Conservation (phyloP, 2,329 filamentous ascomycete species). For the Aspergillus novofumigatus region DNA sequence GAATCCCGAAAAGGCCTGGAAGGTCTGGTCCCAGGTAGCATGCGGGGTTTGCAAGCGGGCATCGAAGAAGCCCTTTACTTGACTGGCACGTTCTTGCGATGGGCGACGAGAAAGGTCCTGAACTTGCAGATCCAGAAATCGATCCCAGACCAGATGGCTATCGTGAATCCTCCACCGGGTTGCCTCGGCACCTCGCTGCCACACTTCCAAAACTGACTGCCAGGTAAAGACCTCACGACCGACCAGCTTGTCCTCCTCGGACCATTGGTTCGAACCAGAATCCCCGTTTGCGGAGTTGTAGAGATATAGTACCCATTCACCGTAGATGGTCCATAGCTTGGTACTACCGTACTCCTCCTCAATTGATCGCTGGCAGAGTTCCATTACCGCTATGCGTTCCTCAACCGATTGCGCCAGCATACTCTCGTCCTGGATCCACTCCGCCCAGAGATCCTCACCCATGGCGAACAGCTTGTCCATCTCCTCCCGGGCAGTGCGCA, state of each 20-base stretch:
- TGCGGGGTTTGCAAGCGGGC: constrained; percentile 56
- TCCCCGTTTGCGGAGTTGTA: constrained; percentile 49
- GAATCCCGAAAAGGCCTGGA: constrained; percentile 57
- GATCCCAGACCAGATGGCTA: constrained; percentile 60
- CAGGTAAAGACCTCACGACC: constrained; percentile 58
- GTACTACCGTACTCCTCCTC: constrained; percentile 59
- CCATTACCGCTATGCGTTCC: constrained; percentile 56
- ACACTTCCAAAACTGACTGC: constrained; percentile 52
- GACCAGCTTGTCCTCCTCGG: constrained; percentile 55
- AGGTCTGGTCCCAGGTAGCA: constrained; percentile 56
- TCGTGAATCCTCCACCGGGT: constrained; percentile 60
- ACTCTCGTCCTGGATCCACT: constrained; percentile 61
- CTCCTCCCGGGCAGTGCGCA: constrained; percentile 49
- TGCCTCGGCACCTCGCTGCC: constrained; percentile 53
- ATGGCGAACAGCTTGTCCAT: constrained; percentile 61
- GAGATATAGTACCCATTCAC: constrained; percentile 56
- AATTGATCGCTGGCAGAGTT: constrained; percentile 57
- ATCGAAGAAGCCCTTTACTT: constrained; percentile 50
- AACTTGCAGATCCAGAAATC: constrained; percentile 52
- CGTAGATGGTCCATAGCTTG: constrained; percentile 59
- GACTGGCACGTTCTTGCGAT: constrained; percentile 45
- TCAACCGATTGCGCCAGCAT: constrained; percentile 53
- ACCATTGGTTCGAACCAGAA: constrained; percentile 38
- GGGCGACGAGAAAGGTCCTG: constrained; percentile 49
- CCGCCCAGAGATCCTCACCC: constrained; percentile 59